Percentiles rank a stretch among this genome's conserved stretches.
Conservation (phyloP, 345 rosid genomes). For the Eutrema yunnanense region DNA sequence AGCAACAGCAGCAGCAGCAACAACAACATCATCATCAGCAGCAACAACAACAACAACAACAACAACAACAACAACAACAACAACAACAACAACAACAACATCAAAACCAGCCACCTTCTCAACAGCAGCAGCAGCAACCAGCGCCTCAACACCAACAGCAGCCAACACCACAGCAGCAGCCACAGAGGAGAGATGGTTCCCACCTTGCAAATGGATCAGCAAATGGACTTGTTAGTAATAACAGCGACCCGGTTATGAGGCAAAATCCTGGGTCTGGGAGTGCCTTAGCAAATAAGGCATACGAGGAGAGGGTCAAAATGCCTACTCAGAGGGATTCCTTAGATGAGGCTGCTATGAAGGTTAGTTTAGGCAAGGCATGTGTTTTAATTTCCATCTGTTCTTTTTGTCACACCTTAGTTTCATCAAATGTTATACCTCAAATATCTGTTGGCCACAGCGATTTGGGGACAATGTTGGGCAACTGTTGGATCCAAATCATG, state of each 20-base stretch:
- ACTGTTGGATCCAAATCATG: constrained; percentile 82
- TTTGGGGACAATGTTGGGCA: constrained; percentile 82
- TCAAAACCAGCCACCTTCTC: constrained; percentile 45
- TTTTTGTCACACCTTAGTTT: background rate
- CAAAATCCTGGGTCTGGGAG: constrained; percentile 73
- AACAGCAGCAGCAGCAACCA: constrained; percentile 43
- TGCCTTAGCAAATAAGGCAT: constrained; percentile 81
- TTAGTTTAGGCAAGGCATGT: constrained; percentile 23
- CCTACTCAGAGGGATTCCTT: constrained; percentile 83
- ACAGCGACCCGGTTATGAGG: constrained; percentile 65
- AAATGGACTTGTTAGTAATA: constrained; percentile 72
- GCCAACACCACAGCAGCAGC: constrained; percentile 47
- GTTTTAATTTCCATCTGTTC: background rate
- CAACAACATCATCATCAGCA: constrained; percentile 44
- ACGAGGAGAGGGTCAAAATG: constrained; percentile 74
- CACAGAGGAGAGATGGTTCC: constrained; percentile 72
- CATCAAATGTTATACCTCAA: background rate
- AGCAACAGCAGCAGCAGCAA: constrained; percentile 34
- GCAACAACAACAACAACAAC: constrained; percentile 34
- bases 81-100: constrained; percentile 40
- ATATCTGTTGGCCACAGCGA: constrained; percentile 49
- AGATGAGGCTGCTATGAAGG: constrained; percentile 86
- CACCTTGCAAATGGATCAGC: constrained; percentile 75
- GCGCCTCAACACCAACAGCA: constrained; percentile 57
- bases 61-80: constrained; percentile 33